A percentile compares a stretch with the other conserved stretches of the same genome.
Conservation (phyloP, 176 grass and related monocot species). For the Typha latifolia region DNA sequence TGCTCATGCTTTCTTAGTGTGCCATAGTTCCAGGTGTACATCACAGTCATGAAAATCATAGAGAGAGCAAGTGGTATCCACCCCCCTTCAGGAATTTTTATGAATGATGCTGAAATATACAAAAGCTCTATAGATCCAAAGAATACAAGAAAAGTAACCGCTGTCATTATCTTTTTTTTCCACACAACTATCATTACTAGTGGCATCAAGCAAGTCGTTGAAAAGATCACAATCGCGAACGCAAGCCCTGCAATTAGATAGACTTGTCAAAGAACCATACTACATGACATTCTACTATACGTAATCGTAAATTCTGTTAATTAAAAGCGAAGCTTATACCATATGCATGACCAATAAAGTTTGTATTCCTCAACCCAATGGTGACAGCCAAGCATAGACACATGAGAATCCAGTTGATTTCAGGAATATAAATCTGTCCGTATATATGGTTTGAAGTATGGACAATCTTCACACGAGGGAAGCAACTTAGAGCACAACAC, state of each 20-base stretch:
- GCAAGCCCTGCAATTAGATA: slow-evolving; percentile 44
- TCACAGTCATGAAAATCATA: slow-evolving; percentile 47
- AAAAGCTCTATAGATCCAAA: slow-evolving; percentile 40
- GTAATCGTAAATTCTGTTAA: too few relatives aligned
- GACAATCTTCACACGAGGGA: slow-evolving; percentile 65
- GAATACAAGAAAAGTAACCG: slow-evolving; percentile 36
- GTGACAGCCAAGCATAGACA: slow-evolving; percentile 1
- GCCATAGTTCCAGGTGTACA: slow-evolving; percentile 78
- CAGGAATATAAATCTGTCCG: slow-evolving; percentile 31
- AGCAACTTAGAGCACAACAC: slow-evolving; percentile 59
- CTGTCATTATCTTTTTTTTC: slow-evolving; percentile 34
- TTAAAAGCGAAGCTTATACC: slow-evolving; percentile 19
- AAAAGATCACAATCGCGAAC: slow-evolving; percentile 56
- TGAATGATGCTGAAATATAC: slow-evolving; percentile 43
- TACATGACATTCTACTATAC: too few relatives aligned
- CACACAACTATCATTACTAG: slow-evolving; percentile 65
- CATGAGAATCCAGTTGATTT: too few relatives aligned
- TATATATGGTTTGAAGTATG: slow-evolving; percentile 75
- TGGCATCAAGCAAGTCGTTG: slow-evolving; percentile 61
- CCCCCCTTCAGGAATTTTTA: slow-evolving; percentile 61
- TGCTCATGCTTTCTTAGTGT: slow-evolving; percentile 45
- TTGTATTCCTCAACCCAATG: slow-evolving; percentile 45
- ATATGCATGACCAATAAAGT: slow-evolving; percentile 66
- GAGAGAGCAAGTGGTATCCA: slow-evolving; percentile 50
- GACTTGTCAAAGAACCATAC: neutral